These are phyloP conservation scores for Pythium angustatum DNA, from an alignment of 352 stramenopile genomes.

Conservation along the genomic window DNA sequence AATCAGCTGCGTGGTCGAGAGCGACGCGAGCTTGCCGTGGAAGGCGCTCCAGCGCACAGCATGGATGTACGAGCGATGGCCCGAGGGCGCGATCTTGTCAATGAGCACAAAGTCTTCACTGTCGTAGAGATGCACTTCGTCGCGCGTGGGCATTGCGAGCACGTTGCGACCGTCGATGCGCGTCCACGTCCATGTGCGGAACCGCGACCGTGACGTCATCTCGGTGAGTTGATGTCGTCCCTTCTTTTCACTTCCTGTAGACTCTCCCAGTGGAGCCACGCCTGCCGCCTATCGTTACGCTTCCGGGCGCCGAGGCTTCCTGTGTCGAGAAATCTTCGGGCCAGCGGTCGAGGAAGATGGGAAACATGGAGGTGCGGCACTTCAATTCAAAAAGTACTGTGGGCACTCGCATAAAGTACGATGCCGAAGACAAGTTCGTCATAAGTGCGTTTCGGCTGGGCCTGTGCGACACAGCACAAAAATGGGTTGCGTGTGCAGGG, in stretches of 20 bases:
- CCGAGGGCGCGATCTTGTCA: constrained; percentile 52
- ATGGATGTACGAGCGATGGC: constrained; percentile 53
- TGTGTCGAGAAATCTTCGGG: no score
- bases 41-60: constrained; percentile 79
- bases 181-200: constrained; percentile 79
- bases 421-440: background rate
- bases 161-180: constrained; percentile 83
- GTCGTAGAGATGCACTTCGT: constrained; percentile 78
- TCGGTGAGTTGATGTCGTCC: background rate
- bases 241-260: background rate
- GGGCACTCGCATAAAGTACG: background rate
- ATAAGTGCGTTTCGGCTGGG: constrained; percentile 14
- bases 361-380: constrained; percentile 7
- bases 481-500: constrained; percentile 2
- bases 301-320: no score
- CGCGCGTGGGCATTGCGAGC: constrained; percentile 63
- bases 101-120: constrained; percentile 85
- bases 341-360: background rate
- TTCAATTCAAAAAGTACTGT: constrained; percentile 21
- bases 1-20: constrained; percentile 62
- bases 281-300: no score
- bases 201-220: constrained; percentile 20
- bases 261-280: no score
- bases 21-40: constrained; percentile 72
- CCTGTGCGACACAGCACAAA: constrained; percentile 18